phyloP scores from a whole-genome alignment of 2,329 filamentous ascomycete genomes.

The Biscogniauxia sp. region DNA sequence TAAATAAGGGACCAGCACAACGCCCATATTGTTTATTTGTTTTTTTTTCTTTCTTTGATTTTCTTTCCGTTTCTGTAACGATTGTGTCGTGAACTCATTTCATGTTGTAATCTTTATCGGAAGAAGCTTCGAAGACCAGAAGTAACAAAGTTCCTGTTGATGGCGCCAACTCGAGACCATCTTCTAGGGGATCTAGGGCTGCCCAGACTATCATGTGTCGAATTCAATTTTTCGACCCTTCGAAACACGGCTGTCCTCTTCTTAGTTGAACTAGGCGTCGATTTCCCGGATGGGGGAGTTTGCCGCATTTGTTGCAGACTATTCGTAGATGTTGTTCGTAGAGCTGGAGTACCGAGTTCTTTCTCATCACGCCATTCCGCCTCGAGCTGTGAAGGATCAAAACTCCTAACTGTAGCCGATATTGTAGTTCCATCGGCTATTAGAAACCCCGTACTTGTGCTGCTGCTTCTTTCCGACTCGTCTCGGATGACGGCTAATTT shows the following conservation, averaged over 20 bases:
- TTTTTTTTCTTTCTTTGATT: background rate
- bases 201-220: slow-evolving; percentile 21
- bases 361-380: slow-evolving; percentile 21
- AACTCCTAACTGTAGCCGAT: slow-evolving; percentile 25
- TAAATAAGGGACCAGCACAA: background rate
- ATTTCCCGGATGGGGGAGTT: slow-evolving; percentile 21
- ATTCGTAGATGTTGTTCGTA: slow-evolving; percentile 22
- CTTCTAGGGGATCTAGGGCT: slow-evolving; percentile 32
- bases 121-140: slow-evolving; percentile 46
- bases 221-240: slow-evolving; percentile 14
- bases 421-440: slow-evolving; percentile 9
- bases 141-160: slow-evolving; percentile 38
- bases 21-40: background rate
- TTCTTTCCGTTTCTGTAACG: background rate
- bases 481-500: slow-evolving; percentile 33
- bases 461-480: slow-evolving; percentile 27
- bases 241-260: slow-evolving; percentile 30
- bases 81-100: slow-evolving; percentile 12
- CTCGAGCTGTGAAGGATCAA: slow-evolving; percentile 23
- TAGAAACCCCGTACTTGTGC: slow-evolving; percentile 13
- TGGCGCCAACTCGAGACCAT: slow-evolving; percentile 37
- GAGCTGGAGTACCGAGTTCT: slow-evolving; percentile 10
- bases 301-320: slow-evolving; percentile 16
- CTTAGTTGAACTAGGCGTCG: slow-evolving; percentile 21
- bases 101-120: slow-evolving; percentile 30